These are phyloP conservation scores for Nemania sp. DNA, from an alignment of 2,329 filamentous ascomycete species.

Conservation along the genomic window DNA sequence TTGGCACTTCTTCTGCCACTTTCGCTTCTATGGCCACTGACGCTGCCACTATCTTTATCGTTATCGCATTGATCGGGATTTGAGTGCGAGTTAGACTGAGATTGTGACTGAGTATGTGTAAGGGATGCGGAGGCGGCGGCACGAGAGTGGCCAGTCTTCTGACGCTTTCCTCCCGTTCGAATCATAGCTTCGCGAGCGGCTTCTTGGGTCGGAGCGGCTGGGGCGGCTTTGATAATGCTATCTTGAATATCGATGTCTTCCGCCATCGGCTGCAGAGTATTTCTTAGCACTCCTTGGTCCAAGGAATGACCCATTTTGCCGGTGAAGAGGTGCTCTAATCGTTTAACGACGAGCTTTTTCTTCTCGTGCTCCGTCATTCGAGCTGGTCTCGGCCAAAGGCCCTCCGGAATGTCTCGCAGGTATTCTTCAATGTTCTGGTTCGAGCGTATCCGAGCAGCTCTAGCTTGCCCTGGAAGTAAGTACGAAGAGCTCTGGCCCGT, in stretches of 20 bases:
- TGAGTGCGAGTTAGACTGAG: conserved; percentile 46
- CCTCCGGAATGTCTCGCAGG: conserved; percentile 71
- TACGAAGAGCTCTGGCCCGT: conserved; percentile 50
- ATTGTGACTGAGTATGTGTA: conserved; percentile 44
- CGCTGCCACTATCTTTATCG: conserved; percentile 29
- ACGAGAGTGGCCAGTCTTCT: conserved; percentile 47
- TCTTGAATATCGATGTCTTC: conserved; percentile 38
- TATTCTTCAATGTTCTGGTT: conserved; percentile 70
- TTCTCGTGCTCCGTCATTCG: conserved; percentile 72
- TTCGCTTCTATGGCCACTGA: conserved; percentile 11
- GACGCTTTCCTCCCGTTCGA: conserved; percentile 36
- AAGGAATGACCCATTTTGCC: conserved; percentile 58
- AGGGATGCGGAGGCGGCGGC: conserved; percentile 51
- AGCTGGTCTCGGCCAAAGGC: conserved; percentile 63
- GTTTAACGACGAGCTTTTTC: conserved; percentile 74
- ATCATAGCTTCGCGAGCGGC: conserved; percentile 55
- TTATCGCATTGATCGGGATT: conserved; percentile 51
- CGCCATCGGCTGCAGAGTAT: conserved; percentile 34
- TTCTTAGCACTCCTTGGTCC: conserved; percentile 40
- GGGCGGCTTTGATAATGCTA: conserved; percentile 9
- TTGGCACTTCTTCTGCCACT: conserved; percentile 26
- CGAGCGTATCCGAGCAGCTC: conserved; percentile 45
- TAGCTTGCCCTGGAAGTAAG: conserved; percentile 40
- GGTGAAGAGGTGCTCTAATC: conserved; percentile 80
- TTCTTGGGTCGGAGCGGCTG: conserved; percentile 34